Conservation (phyloP, 1,284 basidiomycete genomes). For the Ceratorhiza oryzae-sativae region DNA sequence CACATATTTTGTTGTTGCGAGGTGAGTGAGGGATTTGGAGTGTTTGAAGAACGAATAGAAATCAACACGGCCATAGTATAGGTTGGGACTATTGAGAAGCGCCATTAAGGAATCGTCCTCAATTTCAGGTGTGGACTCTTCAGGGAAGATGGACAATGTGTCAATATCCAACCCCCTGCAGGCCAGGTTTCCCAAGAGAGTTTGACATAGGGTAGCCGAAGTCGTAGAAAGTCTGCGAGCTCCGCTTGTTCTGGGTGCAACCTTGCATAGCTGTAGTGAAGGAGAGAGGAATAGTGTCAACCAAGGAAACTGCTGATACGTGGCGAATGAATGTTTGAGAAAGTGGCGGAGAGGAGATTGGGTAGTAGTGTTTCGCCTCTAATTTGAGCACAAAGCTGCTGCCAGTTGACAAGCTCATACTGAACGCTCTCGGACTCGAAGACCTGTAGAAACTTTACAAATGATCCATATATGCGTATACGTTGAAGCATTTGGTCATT, state of each 20-base stretch:
- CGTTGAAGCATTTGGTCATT: not conserved
- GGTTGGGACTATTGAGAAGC: too few relatives aligned
- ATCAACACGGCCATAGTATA: not conserved
- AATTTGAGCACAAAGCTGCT: not conserved
- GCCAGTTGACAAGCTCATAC: not conserved
- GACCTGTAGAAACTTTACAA: not conserved
- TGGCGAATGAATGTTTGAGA: not conserved
- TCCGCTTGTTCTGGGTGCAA: not conserved
- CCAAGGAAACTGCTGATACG: not conserved
- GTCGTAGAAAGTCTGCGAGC: not conserved
- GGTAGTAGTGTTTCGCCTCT: not conserved
- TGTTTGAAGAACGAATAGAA: not conserved
- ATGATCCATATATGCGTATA: not conserved
- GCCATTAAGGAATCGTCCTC: not conserved
- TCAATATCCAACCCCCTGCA: not conserved
- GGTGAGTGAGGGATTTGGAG: not conserved
- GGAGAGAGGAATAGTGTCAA: not conserved
- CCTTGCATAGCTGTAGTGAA: not conserved
- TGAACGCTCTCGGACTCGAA: not conserved
- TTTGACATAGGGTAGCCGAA: not conserved
- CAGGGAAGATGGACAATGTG: not conserved
- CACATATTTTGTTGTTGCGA: not conserved
- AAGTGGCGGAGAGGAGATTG: not conserved
- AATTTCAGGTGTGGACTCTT: not conserved
- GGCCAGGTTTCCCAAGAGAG: not conserved